Evolutionary conservation across 1,284 basidiomycete species (phyloP).

Genomic region (Malassezia sp.): DNA sequence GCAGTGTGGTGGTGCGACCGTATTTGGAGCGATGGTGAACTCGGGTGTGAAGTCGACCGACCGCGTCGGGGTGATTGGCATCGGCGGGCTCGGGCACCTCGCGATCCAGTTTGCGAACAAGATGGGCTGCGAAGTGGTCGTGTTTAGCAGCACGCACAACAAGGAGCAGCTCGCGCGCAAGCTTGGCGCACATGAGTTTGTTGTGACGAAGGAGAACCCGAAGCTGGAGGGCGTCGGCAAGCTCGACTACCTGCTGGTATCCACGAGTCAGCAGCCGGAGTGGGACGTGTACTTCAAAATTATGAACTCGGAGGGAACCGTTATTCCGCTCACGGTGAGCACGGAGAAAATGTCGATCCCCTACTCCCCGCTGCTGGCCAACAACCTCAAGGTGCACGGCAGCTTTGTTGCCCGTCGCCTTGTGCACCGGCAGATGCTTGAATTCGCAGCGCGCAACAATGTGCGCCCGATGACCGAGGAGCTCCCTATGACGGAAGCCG

Average conservation of each 20-base stretch:
- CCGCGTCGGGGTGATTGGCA: conserved; percentile 48
- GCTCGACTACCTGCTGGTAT: conserved; percentile 30
- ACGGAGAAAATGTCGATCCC: conserved; percentile 19
- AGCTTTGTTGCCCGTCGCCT: conserved; percentile 31
- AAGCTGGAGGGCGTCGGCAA: conserved; percentile 33
- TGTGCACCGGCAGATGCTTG: conserved; percentile 35
- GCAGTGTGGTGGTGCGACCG: conserved; percentile 48
- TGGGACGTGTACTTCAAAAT: conserved; percentile 33
- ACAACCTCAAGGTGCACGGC: conserved; percentile 31
- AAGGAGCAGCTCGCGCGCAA: conserved; percentile 46
- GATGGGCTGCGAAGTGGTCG: conserved; percentile 47
- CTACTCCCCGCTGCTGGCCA: conserved; percentile 32
- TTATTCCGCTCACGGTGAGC: conserved; percentile 36
- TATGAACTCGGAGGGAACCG: conserved; percentile 26
- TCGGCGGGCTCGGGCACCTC: conserved; percentile 49
- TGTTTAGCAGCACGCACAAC: conserved; percentile 37
- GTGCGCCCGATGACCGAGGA: conserved; percentile 37
- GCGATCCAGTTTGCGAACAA: conserved; percentile 44
- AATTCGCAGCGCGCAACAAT: conserved; percentile 27
- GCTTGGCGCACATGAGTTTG: conserved; percentile 48
- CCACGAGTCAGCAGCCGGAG: conserved; percentile 35
- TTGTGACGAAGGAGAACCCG: conserved; percentile 36
- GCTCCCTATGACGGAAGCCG: conserved; percentile 39
- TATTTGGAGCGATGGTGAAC: conserved; percentile 47
- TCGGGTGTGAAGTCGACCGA: conserved; percentile 40